Evolutionary conservation across 2,329 filamentous ascomycete species (phyloP).

Genomic region (Coniochaeta sp.): DNA sequence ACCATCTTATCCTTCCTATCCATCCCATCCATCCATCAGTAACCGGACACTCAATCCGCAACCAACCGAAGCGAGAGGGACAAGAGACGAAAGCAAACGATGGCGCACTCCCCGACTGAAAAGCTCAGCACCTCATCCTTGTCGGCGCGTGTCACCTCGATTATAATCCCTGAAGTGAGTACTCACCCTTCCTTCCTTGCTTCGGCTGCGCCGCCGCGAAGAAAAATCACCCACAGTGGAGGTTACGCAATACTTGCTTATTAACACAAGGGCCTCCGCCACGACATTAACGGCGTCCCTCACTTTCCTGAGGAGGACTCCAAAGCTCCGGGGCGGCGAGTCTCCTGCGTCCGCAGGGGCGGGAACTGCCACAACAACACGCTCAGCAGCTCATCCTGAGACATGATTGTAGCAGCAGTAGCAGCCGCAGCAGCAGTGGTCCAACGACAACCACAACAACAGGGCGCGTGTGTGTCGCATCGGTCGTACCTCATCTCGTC

Average conservation of each 20-base stretch:
- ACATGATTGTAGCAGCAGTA: neutral
- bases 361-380: constrained; percentile 73
- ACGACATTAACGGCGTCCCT: constrained; percentile 47
- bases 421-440: constrained; percentile 19
- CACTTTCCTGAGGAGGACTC: constrained; percentile 64
- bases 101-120: neutral
- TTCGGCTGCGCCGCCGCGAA: no score
- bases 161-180: constrained; percentile 59
- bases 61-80: neutral
- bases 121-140: constrained; percentile 52
- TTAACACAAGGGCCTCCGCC: no score
- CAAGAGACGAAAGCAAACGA: no score
- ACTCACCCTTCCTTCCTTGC: neutral
- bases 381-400: constrained; percentile 55
- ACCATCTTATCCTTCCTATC: no score
- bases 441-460: no score
- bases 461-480: no score
- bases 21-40: no score
- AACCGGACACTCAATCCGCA: neutral
- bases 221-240: no score
- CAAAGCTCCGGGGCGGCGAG: constrained; percentile 61
- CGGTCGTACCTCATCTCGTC: constrained; percentile 32
- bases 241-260: no score
- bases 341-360: constrained; percentile 54
- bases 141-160: constrained; percentile 65